A percentile compares a stretch with the other conserved stretches of the same genome.
phyloP scores from a whole-genome alignment of 768 basidiomycete genomes.

The Phylloporus scabripes region DNA sequence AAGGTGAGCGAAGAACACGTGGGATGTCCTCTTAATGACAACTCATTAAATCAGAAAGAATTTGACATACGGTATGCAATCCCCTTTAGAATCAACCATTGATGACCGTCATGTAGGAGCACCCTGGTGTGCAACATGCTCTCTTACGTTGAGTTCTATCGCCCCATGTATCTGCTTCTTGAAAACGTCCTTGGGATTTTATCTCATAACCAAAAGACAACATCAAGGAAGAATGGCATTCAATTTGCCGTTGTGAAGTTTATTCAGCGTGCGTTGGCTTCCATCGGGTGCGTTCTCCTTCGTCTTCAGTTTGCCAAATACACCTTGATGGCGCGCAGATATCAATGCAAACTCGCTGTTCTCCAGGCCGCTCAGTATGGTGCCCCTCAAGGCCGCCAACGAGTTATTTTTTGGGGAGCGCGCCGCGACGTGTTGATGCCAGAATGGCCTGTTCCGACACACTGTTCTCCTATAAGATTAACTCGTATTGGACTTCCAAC shows the following conservation, averaged over 20 bases:
- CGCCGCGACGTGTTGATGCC: conserved; percentile 53
- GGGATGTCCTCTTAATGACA: conserved; percentile 1
- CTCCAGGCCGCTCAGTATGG: conserved; percentile 72
- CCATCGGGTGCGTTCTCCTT: conserved; percentile 52
- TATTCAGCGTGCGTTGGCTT: conserved; percentile 51
- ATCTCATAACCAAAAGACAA: conserved; percentile 43
- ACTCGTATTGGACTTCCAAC: conserved; percentile 40
- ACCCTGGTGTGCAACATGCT: conserved; percentile 67
- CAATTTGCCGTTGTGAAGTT: conserved; percentile 62
- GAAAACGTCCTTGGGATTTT: conserved; percentile 71
- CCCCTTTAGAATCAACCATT: background rate
- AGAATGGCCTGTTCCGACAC: conserved; percentile 58
- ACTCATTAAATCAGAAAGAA: conserved; percentile 35
- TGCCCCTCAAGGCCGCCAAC: conserved; percentile 58
- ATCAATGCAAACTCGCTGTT: conserved; percentile 61
- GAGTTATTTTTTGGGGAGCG: conserved; percentile 68
- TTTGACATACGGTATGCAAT: conserved; percentile 52
- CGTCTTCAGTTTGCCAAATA: background rate
- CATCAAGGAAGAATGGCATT: conserved; percentile 34
- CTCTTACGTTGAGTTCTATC: conserved; percentile 60
- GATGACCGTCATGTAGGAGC: conserved; percentile 36
- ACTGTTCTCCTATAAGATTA: conserved; percentile 38
- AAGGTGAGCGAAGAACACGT: conserved; percentile 37
- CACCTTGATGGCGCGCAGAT: conserved; percentile 24
- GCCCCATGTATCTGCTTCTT: conserved; percentile 58